Base-by-base conservation (phyloP, 352 stramenopile species). In the Globisporangium acanthophoron region DNA sequence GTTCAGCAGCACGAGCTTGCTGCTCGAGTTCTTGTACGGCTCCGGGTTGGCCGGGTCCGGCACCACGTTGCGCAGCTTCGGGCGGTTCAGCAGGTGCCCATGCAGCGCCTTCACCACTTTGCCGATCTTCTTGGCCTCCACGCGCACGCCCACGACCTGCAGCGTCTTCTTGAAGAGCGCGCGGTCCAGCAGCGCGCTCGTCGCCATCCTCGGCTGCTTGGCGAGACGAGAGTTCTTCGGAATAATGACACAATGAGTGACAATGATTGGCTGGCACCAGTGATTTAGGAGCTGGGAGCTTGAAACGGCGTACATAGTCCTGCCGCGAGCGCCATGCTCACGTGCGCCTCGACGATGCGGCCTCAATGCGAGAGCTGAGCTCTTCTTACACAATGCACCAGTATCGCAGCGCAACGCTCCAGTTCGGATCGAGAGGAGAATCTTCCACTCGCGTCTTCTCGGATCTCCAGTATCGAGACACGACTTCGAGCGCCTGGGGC, bases 71-170 rank as follows among this genome's bases (percentile, higher is more conserved):
- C 80, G 80, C 58, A 92, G 65, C 20, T 78, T 75, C 51, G 82
- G 80, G 11, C 74, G 65, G 61, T 92, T 90, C 15, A 92, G 72
- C 55, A 92, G 54, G 46, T 92, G 75, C 45, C 81, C 74, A 37
- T 89, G 81, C 43, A 92, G 71, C 29, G 64, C 70, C 67, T 90
- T 84, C 18, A 92, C 76, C 37, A 92, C 74, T 18, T 69, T 59
- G 0, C 82, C 79, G 65, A 92, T 90, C 59, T 92, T 88, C 69
- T 92, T 90, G 60, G 78, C 78, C 59, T 89, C 80, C 20, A 88
- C 80, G 59, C 80, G 76, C 59, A 92, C 76, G 40, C 80, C 82
- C 3, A 92, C 60, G 52, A 92, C 74, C 57, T 78, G 50, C 43
- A 92, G 66, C 37, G 82, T 90, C 73, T 79, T 80, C 56, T 75